These are phyloP conservation scores for Nicotiana rustica DNA, from an alignment of 305 asterid genomes.

Conservation along the genomic window DNA sequence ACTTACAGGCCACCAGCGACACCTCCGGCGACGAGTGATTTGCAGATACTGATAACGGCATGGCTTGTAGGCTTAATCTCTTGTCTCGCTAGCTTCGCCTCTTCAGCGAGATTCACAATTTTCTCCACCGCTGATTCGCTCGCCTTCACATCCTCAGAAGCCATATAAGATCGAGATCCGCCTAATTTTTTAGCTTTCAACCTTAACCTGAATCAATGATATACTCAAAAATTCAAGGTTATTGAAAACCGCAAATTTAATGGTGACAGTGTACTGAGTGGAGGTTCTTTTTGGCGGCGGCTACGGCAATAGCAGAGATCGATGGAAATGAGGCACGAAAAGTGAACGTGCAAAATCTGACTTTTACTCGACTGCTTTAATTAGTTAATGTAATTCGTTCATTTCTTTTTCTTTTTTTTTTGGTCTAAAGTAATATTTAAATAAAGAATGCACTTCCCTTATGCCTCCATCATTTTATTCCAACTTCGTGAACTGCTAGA, in stretches of 20 bases:
- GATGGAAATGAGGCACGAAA: slow-evolving; percentile 14
- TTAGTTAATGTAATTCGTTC: neutral
- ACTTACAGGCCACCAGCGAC: slow-evolving; percentile 97
- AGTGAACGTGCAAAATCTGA: neutral
- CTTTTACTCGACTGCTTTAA: neutral
- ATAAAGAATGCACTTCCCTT: too few relatives aligned
- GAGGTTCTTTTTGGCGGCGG: neutral
- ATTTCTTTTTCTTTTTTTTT: neutral
- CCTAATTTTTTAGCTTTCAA: slow-evolving; percentile 1
- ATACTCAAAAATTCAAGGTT: neutral
- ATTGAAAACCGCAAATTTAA: too few relatives aligned
- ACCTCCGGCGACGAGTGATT: slow-evolving; percentile 92
- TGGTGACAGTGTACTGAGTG: neutral
- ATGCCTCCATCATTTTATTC: too few relatives aligned
- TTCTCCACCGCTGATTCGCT: slow-evolving; percentile 82
- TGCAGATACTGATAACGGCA: slow-evolving; percentile 73
- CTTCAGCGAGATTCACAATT: slow-evolving; percentile 94
- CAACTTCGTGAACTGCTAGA: too few relatives aligned
- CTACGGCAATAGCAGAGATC: neutral
- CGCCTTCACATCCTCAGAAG: slow-evolving; percentile 92
- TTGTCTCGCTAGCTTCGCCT: slow-evolving; percentile 88
- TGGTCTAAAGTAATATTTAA: too few relatives aligned
- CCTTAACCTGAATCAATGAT: neutral
- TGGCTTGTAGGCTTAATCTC: slow-evolving; percentile 77
- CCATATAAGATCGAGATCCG: slow-evolving; percentile 54